Conservation (phyloP, 169 alveolate species). For the Besnoitia besnoiti region DNA sequence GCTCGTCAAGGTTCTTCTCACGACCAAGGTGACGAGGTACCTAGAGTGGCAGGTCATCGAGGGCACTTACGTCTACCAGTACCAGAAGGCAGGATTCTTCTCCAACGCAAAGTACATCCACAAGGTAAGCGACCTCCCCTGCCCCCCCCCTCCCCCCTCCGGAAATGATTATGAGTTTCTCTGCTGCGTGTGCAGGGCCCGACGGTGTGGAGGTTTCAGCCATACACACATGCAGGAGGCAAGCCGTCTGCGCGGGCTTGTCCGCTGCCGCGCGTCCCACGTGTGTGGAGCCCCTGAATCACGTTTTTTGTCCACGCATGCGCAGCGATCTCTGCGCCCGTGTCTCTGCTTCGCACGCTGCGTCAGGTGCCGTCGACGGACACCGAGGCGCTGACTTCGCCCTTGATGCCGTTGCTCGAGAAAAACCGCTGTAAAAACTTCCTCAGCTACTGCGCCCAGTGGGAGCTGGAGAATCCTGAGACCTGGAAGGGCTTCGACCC, state of each 20-base stretch:
- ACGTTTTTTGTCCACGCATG: too few species aligned
- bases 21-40: conserved; percentile 94
- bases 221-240: too few species aligned
- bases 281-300: too few species aligned
- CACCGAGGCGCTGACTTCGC: conserved; percentile 95
- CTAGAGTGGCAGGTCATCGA: conserved; percentile 95
- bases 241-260: too few species aligned
- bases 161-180: too few species aligned
- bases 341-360: too few species aligned
- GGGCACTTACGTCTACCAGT: conserved; percentile 95
- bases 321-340: neutral
- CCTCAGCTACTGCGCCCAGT: conserved; percentile 84
- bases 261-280: too few species aligned
- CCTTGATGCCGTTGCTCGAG: conserved; percentile 96
- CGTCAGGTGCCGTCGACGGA: conserved; percentile 96
- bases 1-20: conserved; percentile 94
- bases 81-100: conserved; percentile 94
- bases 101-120: conserved; percentile 93
- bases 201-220: too few species aligned
- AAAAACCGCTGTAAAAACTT: conserved; percentile 96
- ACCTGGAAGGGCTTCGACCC: conserved; percentile 93
- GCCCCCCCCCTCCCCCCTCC: too few species aligned
- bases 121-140: conserved; percentile 85
- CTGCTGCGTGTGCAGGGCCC: too few species aligned
- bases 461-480: conserved; percentile 85